Percentiles rank a stretch among this genome's conserved stretches.
phyloP scores from a whole-genome alignment of 495 filamentous ascomycete species.

The Hypoxylon fragiforme region DNA sequence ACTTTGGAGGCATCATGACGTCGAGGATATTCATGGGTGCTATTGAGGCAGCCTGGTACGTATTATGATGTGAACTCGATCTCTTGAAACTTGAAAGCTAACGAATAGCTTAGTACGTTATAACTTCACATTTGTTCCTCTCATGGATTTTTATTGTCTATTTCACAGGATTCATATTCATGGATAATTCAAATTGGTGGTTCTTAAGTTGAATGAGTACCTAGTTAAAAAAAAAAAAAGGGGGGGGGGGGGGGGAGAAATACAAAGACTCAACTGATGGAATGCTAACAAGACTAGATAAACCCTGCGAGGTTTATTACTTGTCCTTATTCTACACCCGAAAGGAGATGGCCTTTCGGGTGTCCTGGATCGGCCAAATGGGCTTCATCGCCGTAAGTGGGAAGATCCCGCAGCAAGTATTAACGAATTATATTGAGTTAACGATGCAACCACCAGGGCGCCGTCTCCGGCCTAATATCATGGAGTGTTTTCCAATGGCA shows the following conservation, averaged over 20 bases:
- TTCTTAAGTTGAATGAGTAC: too few relatives aligned
- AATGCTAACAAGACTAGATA: constrained; percentile 14
- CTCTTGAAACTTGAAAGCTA: neutral
- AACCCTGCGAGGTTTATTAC: constrained; percentile 22
- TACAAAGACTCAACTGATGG: too few relatives aligned
- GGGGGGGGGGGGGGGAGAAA: too few relatives aligned
- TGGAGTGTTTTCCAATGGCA: constrained; percentile 28
- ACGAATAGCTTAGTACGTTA: constrained; percentile 6
- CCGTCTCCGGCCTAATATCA: constrained; percentile 21
- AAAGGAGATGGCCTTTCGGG: constrained; percentile 21
- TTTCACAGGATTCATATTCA: neutral
- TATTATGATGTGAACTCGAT: neutral
- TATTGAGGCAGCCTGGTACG: constrained; percentile 43
- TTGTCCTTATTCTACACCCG: constrained; percentile 24
- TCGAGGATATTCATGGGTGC: constrained; percentile 58
- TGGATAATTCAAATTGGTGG: neutral
- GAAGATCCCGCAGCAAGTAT: neutral
- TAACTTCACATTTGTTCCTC: neutral
- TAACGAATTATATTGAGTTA: neutral
- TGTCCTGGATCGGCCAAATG: constrained; percentile 23
- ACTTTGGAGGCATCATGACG: constrained; percentile 47
- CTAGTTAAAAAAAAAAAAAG: too few relatives aligned
- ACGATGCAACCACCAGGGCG: constrained; percentile 3
- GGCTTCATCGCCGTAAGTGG: constrained; percentile 23
- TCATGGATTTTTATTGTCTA: neutral